Conservation (phyloP, 2,329 filamentous ascomycete genomes). For the Hymenoscyphus linearis region DNA sequence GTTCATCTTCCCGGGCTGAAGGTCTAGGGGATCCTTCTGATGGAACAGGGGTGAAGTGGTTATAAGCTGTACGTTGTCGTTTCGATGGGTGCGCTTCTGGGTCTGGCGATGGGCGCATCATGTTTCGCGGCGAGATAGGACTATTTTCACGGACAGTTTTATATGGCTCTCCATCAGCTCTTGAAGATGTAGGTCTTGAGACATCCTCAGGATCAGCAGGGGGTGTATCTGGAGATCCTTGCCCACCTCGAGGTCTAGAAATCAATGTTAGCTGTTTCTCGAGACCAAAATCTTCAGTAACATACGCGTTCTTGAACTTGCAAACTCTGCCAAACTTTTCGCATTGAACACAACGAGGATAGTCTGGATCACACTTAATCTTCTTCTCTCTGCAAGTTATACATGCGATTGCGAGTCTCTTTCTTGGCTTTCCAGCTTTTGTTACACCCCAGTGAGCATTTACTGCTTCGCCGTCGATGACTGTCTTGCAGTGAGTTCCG, state of each 20-base stretch:
- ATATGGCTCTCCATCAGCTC: slow-evolving; percentile 27
- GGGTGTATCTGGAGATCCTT: slow-evolving; percentile 32
- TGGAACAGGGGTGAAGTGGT: slow-evolving; percentile 29
- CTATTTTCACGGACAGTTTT: slow-evolving; percentile 28
- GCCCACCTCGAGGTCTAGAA: slow-evolving; percentile 31
- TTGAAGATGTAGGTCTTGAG: slow-evolving; percentile 27
- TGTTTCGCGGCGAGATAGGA: slow-evolving; percentile 27
- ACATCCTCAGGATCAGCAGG: slow-evolving; percentile 30
- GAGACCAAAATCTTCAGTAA: slow-evolving; percentile 25
- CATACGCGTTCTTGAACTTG: slow-evolving; percentile 81
- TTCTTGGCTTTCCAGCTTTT: slow-evolving; percentile 88
- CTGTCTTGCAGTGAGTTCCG: slow-evolving; percentile 72
- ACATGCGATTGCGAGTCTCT: slow-evolving; percentile 87
- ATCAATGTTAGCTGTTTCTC: slow-evolving; percentile 35
- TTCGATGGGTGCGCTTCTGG: slow-evolving; percentile 28
- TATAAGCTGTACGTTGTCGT: slow-evolving; percentile 28
- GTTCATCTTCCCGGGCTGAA: slow-evolving; percentile 22
- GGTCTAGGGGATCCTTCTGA: slow-evolving; percentile 28
- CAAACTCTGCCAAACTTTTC: slow-evolving; percentile 85
- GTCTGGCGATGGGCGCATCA: slow-evolving; percentile 25
- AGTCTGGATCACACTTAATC: slow-evolving; percentile 91
- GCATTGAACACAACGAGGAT: slow-evolving; percentile 82
- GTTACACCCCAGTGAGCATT: slow-evolving; percentile 93
- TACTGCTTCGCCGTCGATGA: slow-evolving; percentile 79
- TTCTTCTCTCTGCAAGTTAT: slow-evolving; percentile 94